phyloP scores from a whole-genome alignment of 2,329 filamentous ascomycete species.

The Xylariaceae sp. region DNA sequence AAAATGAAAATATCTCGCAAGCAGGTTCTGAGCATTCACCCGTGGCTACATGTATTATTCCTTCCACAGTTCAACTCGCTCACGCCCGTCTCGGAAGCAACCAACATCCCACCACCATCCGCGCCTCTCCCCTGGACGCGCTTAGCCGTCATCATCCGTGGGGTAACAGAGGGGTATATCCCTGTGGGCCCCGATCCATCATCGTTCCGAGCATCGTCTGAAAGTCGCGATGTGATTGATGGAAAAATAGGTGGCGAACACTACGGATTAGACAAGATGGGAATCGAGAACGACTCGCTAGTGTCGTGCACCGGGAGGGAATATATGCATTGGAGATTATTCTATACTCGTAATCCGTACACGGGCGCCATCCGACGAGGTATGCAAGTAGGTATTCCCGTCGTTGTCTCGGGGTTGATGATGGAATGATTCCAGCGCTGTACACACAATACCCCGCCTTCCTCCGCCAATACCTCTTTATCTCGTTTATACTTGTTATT shows the following conservation, averaged over 20 bases:
- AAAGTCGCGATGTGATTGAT: conserved; percentile 17
- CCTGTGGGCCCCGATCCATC: conserved; percentile 17
- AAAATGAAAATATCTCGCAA: neutral
- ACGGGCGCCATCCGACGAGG: neutral
- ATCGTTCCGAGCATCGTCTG: conserved; percentile 11
- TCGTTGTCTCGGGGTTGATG: no score
- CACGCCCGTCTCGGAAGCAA: conserved; percentile 4
- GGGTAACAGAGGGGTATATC: conserved; percentile 11
- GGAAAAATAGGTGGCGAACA: conserved; percentile 14
- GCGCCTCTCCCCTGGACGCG: conserved; percentile 1
- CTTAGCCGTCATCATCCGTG: conserved; percentile 13
- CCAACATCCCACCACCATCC: conserved; percentile 5
- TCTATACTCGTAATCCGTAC: neutral
- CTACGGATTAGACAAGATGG: neutral
- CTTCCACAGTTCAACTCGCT: neutral
- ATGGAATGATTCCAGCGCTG: no score
- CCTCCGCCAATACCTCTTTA: no score
- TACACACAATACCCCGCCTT: no score
- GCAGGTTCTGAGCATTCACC: neutral
- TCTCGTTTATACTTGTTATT: no score
- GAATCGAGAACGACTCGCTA: neutral
- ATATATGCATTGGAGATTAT: neutral
- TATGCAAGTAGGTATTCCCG: neutral
- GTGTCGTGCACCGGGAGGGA: neutral
- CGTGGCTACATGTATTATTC: neutral